Evolutionary conservation across 2,329 filamentous ascomycete species (phyloP).

Genomic region (Lecanoromycetidae sp.): DNA sequence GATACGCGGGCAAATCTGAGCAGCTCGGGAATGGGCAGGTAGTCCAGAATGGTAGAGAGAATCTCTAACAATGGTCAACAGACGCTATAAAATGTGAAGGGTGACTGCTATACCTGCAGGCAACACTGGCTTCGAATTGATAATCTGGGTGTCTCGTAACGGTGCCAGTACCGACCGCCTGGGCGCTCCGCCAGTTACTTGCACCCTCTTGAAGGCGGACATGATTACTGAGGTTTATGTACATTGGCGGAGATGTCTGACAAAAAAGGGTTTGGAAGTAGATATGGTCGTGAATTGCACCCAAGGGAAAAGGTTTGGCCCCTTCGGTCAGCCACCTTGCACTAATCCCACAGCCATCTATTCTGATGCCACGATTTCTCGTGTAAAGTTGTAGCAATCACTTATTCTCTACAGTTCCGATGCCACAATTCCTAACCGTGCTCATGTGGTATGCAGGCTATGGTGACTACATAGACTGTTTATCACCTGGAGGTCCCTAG

Average conservation of each 20-base stretch:
- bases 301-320: too few species aligned
- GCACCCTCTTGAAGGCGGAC: conserved; percentile 26
- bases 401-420: too few species aligned
- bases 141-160: conserved; percentile 67
- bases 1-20: conserved; percentile 76
- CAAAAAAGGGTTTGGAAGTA: too few species aligned
- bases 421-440: too few species aligned
- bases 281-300: too few species aligned
- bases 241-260: not conserved
- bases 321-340: too few species aligned
- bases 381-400: too few species aligned
- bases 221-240: not conserved
- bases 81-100: not conserved
- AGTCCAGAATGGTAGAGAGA: conserved; percentile 75
- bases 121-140: conserved; percentile 63
- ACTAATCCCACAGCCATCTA: too few species aligned
- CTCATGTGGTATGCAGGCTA: too few species aligned
- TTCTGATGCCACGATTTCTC: too few species aligned
- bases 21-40: conserved; percentile 73
- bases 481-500: too few species aligned
- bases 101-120: conserved; percentile 55
- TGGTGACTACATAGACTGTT: too few species aligned
- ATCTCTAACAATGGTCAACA: conserved; percentile 50
- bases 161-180: conserved; percentile 53
- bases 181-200: conserved; percentile 19